phyloP scores from a whole-genome alignment of 192 early-diverging fungal species.

The Endogone sp. region DNA sequence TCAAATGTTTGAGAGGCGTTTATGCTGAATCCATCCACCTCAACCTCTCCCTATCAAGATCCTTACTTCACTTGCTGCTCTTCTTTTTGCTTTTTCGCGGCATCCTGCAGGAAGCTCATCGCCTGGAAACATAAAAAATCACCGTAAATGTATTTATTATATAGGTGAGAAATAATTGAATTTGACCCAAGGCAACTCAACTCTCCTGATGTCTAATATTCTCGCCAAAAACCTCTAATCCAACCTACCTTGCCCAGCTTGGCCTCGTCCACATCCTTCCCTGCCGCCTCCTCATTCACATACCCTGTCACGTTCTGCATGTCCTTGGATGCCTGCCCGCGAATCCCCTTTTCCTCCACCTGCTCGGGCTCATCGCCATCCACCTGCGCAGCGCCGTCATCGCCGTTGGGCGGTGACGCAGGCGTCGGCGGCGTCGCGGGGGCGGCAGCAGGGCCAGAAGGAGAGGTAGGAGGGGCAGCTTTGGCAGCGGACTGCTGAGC shows the following conservation, averaged over 20 bases:
- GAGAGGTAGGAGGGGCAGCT: not conserved
- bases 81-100: constrained; percentile 40
- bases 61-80: constrained; percentile 20
- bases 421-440: constrained; percentile 14
- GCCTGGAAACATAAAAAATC: constrained; percentile 20
- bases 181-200: no score
- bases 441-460: no score
- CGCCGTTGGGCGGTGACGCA: constrained; percentile 23
- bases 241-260: constrained; percentile 46
- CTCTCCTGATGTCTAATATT: no score
- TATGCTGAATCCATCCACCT: no score
- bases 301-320: constrained; percentile 51
- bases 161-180: no score
- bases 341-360: constrained; percentile 38
- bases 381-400: not conserved
- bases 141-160: not conserved
- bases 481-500: not conserved
- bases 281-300: constrained; percentile 36
- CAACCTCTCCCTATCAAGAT: no score
- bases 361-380: constrained; percentile 29
- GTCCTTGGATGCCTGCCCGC: constrained; percentile 49
- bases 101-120: constrained; percentile 36
- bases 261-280: constrained; percentile 39
- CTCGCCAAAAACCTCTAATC: not conserved
- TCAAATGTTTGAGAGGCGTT: no score